A percentile compares a stretch with the other conserved stretches of the same genome.
Conservation (phyloP, 768 basidiomycete genomes). For the Mycena capillaripes region DNA sequence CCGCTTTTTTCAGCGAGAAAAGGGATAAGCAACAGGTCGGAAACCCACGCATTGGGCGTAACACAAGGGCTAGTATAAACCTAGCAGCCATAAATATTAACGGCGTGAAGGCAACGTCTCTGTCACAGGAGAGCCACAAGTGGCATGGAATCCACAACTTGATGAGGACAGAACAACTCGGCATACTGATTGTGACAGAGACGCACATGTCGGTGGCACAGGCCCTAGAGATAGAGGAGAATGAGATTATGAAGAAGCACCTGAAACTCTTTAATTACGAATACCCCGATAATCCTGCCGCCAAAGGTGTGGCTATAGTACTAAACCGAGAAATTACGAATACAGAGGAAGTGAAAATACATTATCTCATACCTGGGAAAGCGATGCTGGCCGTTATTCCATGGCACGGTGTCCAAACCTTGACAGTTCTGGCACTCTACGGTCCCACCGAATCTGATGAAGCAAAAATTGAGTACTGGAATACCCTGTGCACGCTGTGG, state of each 20-base stretch:
- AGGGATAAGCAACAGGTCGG: background rate
- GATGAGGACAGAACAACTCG: background rate
- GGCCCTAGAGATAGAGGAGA: background rate
- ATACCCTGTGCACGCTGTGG: background rate
- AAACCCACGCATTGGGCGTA: background rate
- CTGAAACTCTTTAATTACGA: background rate
- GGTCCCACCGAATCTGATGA: conserved; percentile 31
- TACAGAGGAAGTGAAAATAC: background rate
- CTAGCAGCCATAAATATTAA: too few species aligned
- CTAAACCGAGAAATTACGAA: conserved; percentile 19
- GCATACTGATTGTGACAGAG: background rate
- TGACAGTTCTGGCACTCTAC: conserved; percentile 38
- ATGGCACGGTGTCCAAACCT: conserved; percentile 1
- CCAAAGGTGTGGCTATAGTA: background rate
- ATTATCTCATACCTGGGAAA: conserved; percentile 13
- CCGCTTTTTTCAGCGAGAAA: background rate
- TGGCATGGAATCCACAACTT: background rate
- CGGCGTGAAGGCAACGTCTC: too few species aligned
- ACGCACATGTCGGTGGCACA: background rate
- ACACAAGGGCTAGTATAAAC: background rate
- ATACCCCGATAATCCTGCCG: background rate
- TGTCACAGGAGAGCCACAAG: too few species aligned
- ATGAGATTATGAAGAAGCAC: background rate
- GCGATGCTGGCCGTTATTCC: conserved; percentile 16
- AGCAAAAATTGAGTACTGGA: conserved; percentile 37